Conservation (phyloP, 2,329 filamentous ascomycete genomes). For the Beauveria medogensis region DNA sequence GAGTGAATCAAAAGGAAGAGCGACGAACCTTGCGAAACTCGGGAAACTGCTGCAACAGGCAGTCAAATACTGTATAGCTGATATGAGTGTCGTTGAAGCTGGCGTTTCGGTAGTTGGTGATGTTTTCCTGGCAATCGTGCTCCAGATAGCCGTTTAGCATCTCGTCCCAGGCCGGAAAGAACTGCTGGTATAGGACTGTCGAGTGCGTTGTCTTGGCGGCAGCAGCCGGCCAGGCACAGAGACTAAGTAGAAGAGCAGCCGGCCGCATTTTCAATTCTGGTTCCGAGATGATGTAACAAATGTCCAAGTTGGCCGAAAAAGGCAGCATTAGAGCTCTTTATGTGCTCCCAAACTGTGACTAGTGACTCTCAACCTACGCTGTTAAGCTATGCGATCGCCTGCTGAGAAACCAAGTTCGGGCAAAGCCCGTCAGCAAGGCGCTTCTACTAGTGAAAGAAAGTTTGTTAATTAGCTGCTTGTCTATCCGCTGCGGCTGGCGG, state of each 20-base stretch:
- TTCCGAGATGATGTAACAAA: too few species aligned
- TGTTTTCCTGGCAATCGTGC: not conserved
- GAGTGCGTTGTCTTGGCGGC: not conserved
- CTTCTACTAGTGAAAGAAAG: not conserved
- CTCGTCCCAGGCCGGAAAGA: not conserved
- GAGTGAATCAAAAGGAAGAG: too few species aligned
- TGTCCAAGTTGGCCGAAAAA: too few species aligned
- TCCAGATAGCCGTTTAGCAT: not conserved
- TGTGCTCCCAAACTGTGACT: not conserved
- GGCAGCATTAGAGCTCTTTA: not conserved
- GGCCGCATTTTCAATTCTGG: not conserved
- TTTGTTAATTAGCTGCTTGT: not conserved
- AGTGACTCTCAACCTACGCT: not conserved
- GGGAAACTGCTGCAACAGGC: constrained; percentile 2
- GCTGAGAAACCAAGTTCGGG: not conserved
- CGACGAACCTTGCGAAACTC: constrained; percentile 1
- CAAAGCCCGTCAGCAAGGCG: not conserved
- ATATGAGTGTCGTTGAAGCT: not conserved
- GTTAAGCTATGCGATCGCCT: not conserved
- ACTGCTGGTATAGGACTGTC: not conserved
- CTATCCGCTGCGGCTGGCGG: too few species aligned
- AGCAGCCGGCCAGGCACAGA: not conserved
- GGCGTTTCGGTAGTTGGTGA: constrained; percentile 3
- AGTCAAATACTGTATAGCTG: not conserved
- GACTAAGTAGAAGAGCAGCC: not conserved